Base-by-base conservation (phyloP, 2,329 filamentous ascomycete genomes). In the Arthroderma sp. region DNA sequence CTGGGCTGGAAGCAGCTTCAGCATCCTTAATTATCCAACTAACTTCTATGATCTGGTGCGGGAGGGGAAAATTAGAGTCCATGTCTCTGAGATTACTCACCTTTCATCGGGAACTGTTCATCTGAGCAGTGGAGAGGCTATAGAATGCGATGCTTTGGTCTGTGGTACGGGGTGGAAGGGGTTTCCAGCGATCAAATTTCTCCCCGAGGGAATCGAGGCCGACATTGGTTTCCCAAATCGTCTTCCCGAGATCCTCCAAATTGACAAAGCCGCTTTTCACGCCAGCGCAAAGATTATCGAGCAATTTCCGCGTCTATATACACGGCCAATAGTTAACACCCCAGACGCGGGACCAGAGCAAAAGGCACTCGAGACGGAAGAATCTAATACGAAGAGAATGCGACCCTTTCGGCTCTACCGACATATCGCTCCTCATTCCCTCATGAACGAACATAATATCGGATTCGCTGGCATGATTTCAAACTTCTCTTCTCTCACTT, bases 21-120 rank as follows among this genome's bases (percentile, higher is more conserved):
- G 73, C 39, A 79, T 82, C 29, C 64, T 78, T 46, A 82, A 81
- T 54, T 82, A 77, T 52, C 66, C 68, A 0, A 69, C 65, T 3
- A 66, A 74, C 50, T 71, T 81, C 53, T 74, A 78, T 54, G 70
- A 75, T 4, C 60, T 77, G 8, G 67, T 83, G 7, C 66, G 65
- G 38, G 56, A 66, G 4, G 73, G 73, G 3, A 66, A 63, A n/a
- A 71, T 82, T 31, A 65, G 66, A 11, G 62, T 82, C 1, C 68
- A 78, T 40, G 57, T 78, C 5, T 69, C 69, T 30, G 74, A 80
- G 39, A 66, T 83, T 4, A 58, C 62, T 2, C 61, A 62, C 22
- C 63, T 82, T 3, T 65, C 66, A 0, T 56, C 64, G 22, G 56
- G 56, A 11, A 63, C 60, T 0, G 59, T 80, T 1, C 64, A 72